Percentiles rank a stretch among this genome's conserved stretches.
Conservation (phyloP, 176 grass and related monocot species). For the Oryza coarctata region DNA sequence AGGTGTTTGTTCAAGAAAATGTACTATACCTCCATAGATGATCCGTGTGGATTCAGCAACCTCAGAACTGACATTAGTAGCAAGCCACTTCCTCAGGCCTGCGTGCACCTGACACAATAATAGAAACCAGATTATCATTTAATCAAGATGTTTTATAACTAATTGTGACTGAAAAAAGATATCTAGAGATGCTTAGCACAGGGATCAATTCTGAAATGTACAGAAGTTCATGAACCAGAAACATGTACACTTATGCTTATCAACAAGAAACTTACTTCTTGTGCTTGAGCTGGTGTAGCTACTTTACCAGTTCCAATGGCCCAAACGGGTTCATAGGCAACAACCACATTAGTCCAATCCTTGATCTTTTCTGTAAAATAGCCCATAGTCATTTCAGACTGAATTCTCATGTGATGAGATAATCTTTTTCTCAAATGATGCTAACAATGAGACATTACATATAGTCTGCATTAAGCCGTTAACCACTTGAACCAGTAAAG, state of each 20-base stretch:
- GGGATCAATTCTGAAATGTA: background rate
- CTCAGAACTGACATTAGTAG: slow-evolving; percentile 68
- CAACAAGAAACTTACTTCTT: slow-evolving; percentile 71
- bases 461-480: background rate
- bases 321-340: slow-evolving; percentile 98
- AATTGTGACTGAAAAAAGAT: background rate
- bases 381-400: slow-evolving; percentile 9
- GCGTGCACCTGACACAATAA: slow-evolving; percentile 59
- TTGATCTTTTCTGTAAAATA: slow-evolving; percentile 67
- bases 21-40: slow-evolving; percentile 76
- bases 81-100: slow-evolving; percentile 73
- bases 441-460: background rate
- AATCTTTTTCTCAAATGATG: background rate
- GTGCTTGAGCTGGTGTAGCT: slow-evolving; percentile 84
- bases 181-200: background rate
- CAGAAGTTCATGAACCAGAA: background rate
- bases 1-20: background rate
- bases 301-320: slow-evolving; percentile 99
- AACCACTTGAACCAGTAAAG: background rate
- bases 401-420: background rate
- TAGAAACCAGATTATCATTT: background rate
- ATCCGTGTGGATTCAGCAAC: slow-evolving; percentile 78
- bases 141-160: background rate
- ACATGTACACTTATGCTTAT: background rate
- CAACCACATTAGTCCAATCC: slow-evolving; percentile 84